phyloP scores from a whole-genome alignment of 2,329 filamentous ascomycete genomes.

The Fusarium neocosmosporiellum region DNA sequence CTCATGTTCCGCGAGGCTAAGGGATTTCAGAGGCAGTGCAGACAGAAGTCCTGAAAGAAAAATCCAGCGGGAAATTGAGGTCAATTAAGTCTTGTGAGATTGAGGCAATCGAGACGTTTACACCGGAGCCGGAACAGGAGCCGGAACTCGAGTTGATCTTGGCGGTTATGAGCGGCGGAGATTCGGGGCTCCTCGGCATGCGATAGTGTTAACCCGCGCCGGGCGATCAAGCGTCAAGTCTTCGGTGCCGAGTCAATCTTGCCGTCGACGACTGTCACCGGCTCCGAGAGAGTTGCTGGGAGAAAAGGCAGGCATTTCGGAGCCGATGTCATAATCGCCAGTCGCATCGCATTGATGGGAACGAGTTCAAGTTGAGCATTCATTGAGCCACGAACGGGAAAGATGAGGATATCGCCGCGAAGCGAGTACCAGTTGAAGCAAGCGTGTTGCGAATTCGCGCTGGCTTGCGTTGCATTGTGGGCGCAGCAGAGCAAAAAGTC shows the following conservation, averaged over 20 bases:
- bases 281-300: conserved; percentile 20
- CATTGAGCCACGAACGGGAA: conserved; percentile 13
- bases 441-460: conserved; percentile 1
- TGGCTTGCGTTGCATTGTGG: conserved; percentile 12
- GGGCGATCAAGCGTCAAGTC: conserved; percentile 12
- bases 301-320: background rate
- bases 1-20: conserved; percentile 25
- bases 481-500: conserved; percentile 11
- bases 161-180: conserved; percentile 19
- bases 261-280: conserved; percentile 18
- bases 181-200: conserved; percentile 29
- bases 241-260: conserved; percentile 32
- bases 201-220: background rate
- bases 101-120: conserved; percentile 3
- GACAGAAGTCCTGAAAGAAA: background rate
- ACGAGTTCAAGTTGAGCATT: background rate
- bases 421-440: background rate
- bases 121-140: conserved; percentile 28
- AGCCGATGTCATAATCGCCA: background rate
- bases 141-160: conserved; percentile 15
- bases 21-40: conserved; percentile 1
- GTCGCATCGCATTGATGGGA: background rate
- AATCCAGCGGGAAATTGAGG: background rate
- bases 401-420: conserved; percentile 14
- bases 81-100: background rate